Base-by-base conservation (phyloP, 495 filamentous ascomycete genomes). In the Penicillium verhagenii region DNA sequence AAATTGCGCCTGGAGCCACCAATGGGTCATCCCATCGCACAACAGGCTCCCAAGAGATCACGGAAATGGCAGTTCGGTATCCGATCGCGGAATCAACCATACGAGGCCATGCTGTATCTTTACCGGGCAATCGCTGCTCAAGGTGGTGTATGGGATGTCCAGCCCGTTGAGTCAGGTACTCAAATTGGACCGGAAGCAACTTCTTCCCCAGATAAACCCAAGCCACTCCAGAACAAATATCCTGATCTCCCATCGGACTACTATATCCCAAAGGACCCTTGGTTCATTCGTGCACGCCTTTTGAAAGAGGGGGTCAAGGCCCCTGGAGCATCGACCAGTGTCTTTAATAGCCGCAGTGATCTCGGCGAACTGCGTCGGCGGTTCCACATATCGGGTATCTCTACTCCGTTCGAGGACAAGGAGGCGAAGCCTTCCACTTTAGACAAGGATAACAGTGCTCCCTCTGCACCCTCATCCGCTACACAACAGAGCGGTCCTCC, bases 41-140 rank as follows among this genome's bases (percentile, higher is more conserved):
- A 70, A 53, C 77, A 75, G 47, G 73, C 47, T 18, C 49, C 71
- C 23, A 92, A 88, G 67, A 89, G 86, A 69, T 73, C 85, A 3
- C 89, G 91, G 1, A 88, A 90, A 54, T 98, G 94, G 94, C 95
- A 97, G 70, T 98, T 97, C 65, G 94, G 94, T 26, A 98, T 98
- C 54, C 84, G 94, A 1, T 93, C 89, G 20, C 81, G 95, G 26
- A 98, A 97, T 68, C 89, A 90, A 20, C 94, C 95, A 0, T 86
- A 92, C 25, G 94, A 98, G 62, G 94, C 94, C 0, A 88, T 98
- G 66, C 72, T 92, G 9, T 96, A 94, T 66, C 89, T 98, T 46
- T 97, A 96, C 76, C 88, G 90, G 60, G 92, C 95, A 1, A 79
- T 98, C 31, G 73, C 81, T 25, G 90, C 90, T 49, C 90, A 97